Conservation (phyloP, 2,329 filamentous ascomycete genomes). For the Amauroascus verrucosus region DNA sequence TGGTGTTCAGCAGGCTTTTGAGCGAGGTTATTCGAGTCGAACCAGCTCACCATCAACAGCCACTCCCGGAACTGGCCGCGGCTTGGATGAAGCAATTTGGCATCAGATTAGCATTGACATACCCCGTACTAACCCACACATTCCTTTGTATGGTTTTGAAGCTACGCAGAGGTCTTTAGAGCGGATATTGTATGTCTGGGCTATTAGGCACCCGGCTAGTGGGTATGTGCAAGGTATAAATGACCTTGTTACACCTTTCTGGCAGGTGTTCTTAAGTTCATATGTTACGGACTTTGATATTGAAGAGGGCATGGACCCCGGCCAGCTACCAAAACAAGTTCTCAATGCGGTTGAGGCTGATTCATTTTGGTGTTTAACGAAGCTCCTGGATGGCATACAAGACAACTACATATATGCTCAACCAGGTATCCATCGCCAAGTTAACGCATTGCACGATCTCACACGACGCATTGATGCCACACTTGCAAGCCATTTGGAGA, state of each 20-base stretch:
- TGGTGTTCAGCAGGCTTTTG: conserved; percentile 63
- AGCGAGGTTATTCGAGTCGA: conserved; percentile 40
- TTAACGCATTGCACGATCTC: conserved; percentile 75
- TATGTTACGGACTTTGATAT: conserved; percentile 94
- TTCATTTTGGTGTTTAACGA: conserved; percentile 96
- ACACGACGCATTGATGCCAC: conserved; percentile 78
- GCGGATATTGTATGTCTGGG: conserved; percentile 93
- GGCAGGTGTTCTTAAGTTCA: conserved; percentile 88
- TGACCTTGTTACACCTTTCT: conserved; percentile 93
- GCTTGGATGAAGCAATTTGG: conserved; percentile 94
- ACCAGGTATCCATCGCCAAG: conserved; percentile 90
- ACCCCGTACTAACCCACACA: conserved; percentile 88
- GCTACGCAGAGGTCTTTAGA: conserved; percentile 91
- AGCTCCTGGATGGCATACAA: conserved; percentile 95
- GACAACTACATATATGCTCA: conserved; percentile 98
- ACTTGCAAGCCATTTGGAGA: conserved; percentile 78
- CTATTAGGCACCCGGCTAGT: conserved; percentile 90
- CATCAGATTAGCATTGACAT: conserved; percentile 99
- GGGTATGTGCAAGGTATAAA: conserved; percentile 99
- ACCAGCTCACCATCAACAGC: conserved; percentile 29
- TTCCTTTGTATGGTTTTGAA: conserved; percentile 90
- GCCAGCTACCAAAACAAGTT: conserved; percentile 79
- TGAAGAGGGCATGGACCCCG: conserved; percentile 91
- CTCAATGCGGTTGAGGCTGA: conserved; percentile 95
- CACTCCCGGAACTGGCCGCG: conserved; percentile 50